Conservation (phyloP, 2,329 filamentous ascomycete species). For the Grosmannia serpens region DNA sequence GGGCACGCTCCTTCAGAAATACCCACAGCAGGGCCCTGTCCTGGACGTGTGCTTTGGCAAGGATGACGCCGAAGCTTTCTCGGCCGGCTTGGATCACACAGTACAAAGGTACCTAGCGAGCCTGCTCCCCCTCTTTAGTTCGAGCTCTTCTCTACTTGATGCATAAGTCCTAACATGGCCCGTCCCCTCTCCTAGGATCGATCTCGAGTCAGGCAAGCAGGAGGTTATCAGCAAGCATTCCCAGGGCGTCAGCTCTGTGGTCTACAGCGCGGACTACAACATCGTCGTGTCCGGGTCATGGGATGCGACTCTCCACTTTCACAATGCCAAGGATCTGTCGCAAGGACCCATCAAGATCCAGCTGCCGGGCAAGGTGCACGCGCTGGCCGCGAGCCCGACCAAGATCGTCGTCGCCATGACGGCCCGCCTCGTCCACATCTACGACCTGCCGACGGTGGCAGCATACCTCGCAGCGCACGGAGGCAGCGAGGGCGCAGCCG, state of each 20-base stretch:
- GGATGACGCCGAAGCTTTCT: conserved; percentile 73
- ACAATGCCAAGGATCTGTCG: conserved; percentile 47
- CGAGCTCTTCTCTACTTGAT: too few relatives aligned
- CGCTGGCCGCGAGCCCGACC: conserved; percentile 61
- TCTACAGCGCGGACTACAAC: conserved; percentile 67
- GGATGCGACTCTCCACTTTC: conserved; percentile 83
- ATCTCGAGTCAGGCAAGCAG: conserved; percentile 61
- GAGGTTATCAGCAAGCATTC: conserved; percentile 67
- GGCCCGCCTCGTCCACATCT: conserved; percentile 84
- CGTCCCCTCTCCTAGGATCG: conserved; percentile 31
- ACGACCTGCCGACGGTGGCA: conserved; percentile 64
- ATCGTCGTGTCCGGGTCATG: conserved; percentile 84
- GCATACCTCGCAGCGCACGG: conserved; percentile 27
- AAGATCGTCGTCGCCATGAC: conserved; percentile 96
- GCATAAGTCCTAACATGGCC: too few relatives aligned
- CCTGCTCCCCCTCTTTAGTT: neutral
- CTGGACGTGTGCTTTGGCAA: conserved; percentile 86
- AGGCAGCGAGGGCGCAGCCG: conserved; percentile 19
- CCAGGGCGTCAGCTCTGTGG: conserved; percentile 70
- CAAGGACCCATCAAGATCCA: conserved; percentile 50
- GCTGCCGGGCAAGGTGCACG: conserved; percentile 81
- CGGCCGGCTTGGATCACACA: conserved; percentile 74
- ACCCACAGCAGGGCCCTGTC: conserved; percentile 73
- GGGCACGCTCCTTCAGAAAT: conserved; percentile 58
- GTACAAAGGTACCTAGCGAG: conserved; percentile 53